These are phyloP conservation scores for Magnolia officinalis DNA, from an alignment of 164 flowering plant genomes.

Conservation along the genomic window DNA sequence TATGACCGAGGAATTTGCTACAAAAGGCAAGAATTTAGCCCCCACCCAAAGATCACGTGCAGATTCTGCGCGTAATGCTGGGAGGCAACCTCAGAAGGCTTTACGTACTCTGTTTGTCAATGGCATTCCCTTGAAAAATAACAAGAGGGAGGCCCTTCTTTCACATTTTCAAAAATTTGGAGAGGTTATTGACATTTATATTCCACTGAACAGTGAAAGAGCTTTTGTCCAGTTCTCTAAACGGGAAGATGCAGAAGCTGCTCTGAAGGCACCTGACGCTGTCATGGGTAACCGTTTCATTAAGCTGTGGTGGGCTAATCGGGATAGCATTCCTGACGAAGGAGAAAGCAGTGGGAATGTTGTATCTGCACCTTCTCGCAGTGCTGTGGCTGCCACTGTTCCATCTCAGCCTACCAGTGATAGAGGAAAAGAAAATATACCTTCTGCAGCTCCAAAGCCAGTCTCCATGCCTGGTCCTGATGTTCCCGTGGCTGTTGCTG, in stretches of 20 bases:
- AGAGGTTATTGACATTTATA: constrained; percentile 72
- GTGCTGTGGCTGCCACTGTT: constrained; percentile 24
- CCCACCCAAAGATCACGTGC: constrained; percentile 19
- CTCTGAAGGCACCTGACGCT: constrained; percentile 93
- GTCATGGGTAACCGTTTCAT: constrained; percentile 99
- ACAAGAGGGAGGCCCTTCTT: constrained; percentile 69
- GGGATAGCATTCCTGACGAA: constrained; percentile 70
- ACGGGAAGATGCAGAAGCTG: constrained; percentile 95
- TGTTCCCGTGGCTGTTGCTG: constrained; percentile 25
- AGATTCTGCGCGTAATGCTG: constrained; percentile 31
- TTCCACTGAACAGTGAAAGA: constrained; percentile 63
- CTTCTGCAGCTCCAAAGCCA: constrained; percentile 30
- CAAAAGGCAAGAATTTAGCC: constrained; percentile 33
- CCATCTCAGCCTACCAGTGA: constrained; percentile 28
- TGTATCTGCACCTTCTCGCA: constrained; percentile 28
- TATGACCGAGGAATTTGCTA: constrained; percentile 26
- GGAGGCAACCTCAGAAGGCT: constrained; percentile 65
- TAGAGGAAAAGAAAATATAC: constrained; percentile 41
- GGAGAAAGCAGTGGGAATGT: constrained; percentile 27
- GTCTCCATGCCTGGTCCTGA: constrained; percentile 25
- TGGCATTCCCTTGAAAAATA: constrained; percentile 68
- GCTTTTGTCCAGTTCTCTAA: constrained; percentile 95
- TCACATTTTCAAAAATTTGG: constrained; percentile 93
- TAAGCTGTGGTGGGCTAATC: constrained; percentile 91
- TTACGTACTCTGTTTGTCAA: constrained; percentile 76